These are phyloP conservation scores for Russula sp. DNA, from an alignment of 768 basidiomycete species.

Conservation along the genomic window DNA sequence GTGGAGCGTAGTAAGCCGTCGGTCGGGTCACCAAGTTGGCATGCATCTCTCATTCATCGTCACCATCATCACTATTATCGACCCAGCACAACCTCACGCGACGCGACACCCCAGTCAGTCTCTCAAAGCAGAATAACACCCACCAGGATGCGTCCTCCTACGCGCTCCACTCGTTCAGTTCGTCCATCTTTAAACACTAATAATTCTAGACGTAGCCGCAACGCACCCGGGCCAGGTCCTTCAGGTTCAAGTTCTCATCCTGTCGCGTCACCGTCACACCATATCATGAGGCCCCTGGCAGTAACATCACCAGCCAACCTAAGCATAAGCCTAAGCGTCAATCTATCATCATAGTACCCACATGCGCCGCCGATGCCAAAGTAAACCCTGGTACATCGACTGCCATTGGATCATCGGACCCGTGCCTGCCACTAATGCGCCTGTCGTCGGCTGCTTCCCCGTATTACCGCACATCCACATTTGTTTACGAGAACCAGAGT, in stretches of 20 bases:
- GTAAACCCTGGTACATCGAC: slow-evolving; percentile 3
- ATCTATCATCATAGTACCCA: not conserved
- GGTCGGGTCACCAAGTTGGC: not conserved
- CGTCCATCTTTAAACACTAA: slow-evolving; percentile 24
- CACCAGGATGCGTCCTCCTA: slow-evolving; percentile 33
- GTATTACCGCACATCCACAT: slow-evolving; percentile 1
- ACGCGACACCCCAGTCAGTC: slow-evolving; percentile 19
- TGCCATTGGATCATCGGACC: not conserved
- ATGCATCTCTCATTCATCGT: not conserved
- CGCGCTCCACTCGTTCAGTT: slow-evolving; percentile 36
- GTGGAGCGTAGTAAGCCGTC: too few species aligned
- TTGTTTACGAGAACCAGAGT: slow-evolving; percentile 16
- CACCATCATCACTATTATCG: not conserved
- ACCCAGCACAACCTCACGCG: not conserved
- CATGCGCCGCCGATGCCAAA: not conserved
- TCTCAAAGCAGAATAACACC: slow-evolving; percentile 8
- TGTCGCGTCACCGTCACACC: not conserved
- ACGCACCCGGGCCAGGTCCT: not conserved
- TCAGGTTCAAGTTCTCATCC: not conserved
- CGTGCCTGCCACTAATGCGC: not conserved
- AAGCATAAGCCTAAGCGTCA: not conserved
- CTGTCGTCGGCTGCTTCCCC: slow-evolving; percentile 7
- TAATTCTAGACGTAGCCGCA: not conserved
- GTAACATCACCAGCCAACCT: not conserved
- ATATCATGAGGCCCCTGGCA: not conserved